Conservation (phyloP, 352 stramenopile species). For the Pythium phragmitis region DNA sequence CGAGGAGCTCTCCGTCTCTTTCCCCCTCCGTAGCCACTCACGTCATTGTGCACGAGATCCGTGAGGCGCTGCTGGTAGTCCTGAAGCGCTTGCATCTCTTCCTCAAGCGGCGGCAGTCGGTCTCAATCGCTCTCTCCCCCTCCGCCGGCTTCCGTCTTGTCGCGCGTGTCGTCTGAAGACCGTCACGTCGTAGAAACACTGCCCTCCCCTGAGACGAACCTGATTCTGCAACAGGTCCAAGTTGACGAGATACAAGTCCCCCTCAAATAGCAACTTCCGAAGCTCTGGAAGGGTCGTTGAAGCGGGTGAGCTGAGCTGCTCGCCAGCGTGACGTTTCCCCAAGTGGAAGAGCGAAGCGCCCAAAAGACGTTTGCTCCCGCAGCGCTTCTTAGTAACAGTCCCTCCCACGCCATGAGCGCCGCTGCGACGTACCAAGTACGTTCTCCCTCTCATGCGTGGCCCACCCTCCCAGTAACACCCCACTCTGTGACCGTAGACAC, state of each 20-base stretch:
- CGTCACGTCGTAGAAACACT: conserved; percentile 19
- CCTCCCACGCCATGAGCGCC: conserved; percentile 35
- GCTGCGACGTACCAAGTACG: conserved; percentile 59
- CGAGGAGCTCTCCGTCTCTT: neutral
- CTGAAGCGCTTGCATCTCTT: conserved; percentile 61
- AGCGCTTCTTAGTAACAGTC: neutral
- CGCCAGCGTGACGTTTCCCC: conserved; percentile 12
- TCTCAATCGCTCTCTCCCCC: neutral
- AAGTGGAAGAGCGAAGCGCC: neutral
- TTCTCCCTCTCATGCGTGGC: neutral
- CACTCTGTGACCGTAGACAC: conserved; percentile 58
- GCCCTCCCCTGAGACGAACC: conserved; percentile 7
- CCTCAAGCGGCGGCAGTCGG: too few species aligned
- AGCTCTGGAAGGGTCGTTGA: conserved; percentile 10
- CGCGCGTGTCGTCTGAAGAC: conserved; percentile 12
- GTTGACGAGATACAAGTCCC: neutral
- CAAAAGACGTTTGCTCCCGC: neutral
- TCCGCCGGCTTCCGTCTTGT: conserved; percentile 16
- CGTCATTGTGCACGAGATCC: conserved; percentile 74
- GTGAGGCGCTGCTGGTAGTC: conserved; percentile 80
- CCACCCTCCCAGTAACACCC: neutral
- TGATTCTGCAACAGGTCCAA: conserved; percentile 14
- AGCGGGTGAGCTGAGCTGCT: conserved; percentile 14
- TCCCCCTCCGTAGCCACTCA: neutral
- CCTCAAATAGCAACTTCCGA: conserved; percentile 20